Base-by-base conservation (phyloP, 75 land plant species). In the Pinus taeda region DNA sequence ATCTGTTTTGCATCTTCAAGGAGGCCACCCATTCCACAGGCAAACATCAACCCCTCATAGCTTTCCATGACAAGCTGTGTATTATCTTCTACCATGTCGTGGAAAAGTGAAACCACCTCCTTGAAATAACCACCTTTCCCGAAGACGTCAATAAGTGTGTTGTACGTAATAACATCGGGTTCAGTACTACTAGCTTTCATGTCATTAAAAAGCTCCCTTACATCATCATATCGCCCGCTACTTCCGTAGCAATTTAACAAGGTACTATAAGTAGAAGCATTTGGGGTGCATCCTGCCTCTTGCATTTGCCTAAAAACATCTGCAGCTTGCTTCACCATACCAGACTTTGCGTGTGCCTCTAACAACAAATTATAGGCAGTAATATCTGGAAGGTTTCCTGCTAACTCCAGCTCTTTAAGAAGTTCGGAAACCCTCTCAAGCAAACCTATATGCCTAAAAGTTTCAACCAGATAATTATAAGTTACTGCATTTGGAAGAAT, bases 11-110 rank as follows among this genome's bases (percentile, higher is more conserved):
- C 98, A 78, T 95, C 98, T 67, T 83, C 86, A 75, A 88, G 88
- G 60, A 97, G 90, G 69, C 98, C 98, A 65, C 96, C 98, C 81
- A 81, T 91, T 11, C 94, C 99, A 84, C 99, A 97, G 55, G 95
- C 92, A 83, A 77, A 80, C 15, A 93, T 81, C 26, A 97, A 80
- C 1, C 89, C 91, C n/a, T 87, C 90, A 63, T 95, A 97, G 7
- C 94, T 97, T 81, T 89, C 88, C 94, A 93, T 92, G 77, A 91
- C 88, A 9, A 92, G 98, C 75, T 89, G 87, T 67, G 94, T 86
- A 56, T 84, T 88, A 74, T 92, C 92, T 71, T 90, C 95, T 81
- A 90, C 80, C 98, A 97, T 88, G 80, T 96, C 99, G 79, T 90
- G 88, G 71, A 97, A 97, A 77, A 97, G 85, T 59, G 90, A 93